phyloP scores from a whole-genome alignment of 78 protist genomes.

The Dictyostelium capitatum region DNA sequence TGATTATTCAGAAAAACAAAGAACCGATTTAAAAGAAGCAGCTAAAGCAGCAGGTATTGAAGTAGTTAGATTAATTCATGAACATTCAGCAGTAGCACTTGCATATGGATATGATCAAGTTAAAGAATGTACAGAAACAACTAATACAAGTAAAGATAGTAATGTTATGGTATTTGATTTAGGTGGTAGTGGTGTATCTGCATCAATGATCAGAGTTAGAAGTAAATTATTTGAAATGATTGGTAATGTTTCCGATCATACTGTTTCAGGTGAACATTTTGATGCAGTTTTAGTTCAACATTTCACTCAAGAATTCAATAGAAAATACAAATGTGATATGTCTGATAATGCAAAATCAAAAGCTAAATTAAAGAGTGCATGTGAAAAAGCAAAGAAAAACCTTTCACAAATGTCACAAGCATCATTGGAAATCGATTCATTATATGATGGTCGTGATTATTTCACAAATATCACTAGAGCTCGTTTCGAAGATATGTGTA shows the following conservation, averaged over 20 bases:
- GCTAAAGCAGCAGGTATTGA: slow-evolving; percentile 92
- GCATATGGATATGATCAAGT: slow-evolving; percentile 92
- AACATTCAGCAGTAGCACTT: slow-evolving; percentile 98
- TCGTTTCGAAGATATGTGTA: slow-evolving; percentile 98
- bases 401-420: slow-evolving; percentile 84
- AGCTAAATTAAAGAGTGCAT: slow-evolving; percentile 90
- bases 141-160: slow-evolving; percentile 48
- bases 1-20: slow-evolving; percentile 91
- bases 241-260: slow-evolving; percentile 94
- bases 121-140: slow-evolving; percentile 32
- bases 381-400: slow-evolving; percentile 92
- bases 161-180: slow-evolving; percentile 92
- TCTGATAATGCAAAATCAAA: slow-evolving; percentile 83
- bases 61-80: slow-evolving; percentile 97
- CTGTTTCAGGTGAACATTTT: slow-evolving; percentile 94
- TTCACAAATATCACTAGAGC: slow-evolving; percentile 98
- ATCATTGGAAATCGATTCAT: slow-evolving; percentile 86
- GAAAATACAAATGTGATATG: slow-evolving; percentile 89
- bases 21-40: slow-evolving; percentile 85
- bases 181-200: slow-evolving; percentile 96
- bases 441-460: slow-evolving; percentile 94
- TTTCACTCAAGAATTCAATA: slow-evolving; percentile 88
- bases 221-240: slow-evolving; percentile 92
- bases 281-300: slow-evolving; percentile 87
- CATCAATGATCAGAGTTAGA: slow-evolving; percentile 90